Evolutionary conservation across 1,139 yeast species (phyloP).

Genomic region (Suhomyces choctaworum): DNA sequence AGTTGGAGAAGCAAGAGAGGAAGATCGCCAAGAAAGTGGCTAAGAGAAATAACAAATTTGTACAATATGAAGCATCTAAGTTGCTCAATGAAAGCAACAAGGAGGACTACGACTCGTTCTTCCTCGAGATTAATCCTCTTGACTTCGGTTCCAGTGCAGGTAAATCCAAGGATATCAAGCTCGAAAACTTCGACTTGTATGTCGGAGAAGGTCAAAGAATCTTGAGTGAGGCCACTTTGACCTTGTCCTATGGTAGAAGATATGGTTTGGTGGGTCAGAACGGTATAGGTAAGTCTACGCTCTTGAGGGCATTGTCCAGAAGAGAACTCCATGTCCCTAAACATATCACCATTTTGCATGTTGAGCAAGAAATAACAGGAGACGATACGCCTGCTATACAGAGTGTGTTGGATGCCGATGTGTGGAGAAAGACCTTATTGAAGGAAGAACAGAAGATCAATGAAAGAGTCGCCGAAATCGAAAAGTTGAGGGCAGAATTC

Average conservation of each 20-base stretch:
- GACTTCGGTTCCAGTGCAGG: slow-evolving; percentile 91
- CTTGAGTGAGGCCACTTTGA: slow-evolving; percentile 80
- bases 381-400: slow-evolving; percentile 89
- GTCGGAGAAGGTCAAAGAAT: slow-evolving; percentile 96
- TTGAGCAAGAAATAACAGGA: slow-evolving; percentile 95
- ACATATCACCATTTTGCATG: slow-evolving; percentile 92
- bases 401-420: slow-evolving; percentile 96
- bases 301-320: slow-evolving; percentile 84
- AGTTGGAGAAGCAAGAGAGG: slow-evolving; percentile 93
- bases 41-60: slow-evolving; percentile 84
- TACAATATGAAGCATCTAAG: slow-evolving; percentile 90
- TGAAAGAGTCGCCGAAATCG: slow-evolving; percentile 74
- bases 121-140: slow-evolving; percentile 90
- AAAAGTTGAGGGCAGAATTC: slow-evolving; percentile 63
- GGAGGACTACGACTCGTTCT: slow-evolving; percentile 90
- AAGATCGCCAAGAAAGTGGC: slow-evolving; percentile 97
- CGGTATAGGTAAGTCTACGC: slow-evolving; percentile 98
- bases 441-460: slow-evolving; percentile 74
- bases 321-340: slow-evolving; percentile 93
- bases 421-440: slow-evolving; percentile 90
- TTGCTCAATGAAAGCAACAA: slow-evolving; percentile 62
- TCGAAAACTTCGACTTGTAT: slow-evolving; percentile 88
- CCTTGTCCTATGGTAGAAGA: slow-evolving; percentile 88
- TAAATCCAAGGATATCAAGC: slow-evolving; percentile 89
- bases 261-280: slow-evolving; percentile 98